Evolutionary conservation across 2,329 filamentous ascomycete species (phyloP).

Genomic region (Pseudofabraea citricarpa): DNA sequence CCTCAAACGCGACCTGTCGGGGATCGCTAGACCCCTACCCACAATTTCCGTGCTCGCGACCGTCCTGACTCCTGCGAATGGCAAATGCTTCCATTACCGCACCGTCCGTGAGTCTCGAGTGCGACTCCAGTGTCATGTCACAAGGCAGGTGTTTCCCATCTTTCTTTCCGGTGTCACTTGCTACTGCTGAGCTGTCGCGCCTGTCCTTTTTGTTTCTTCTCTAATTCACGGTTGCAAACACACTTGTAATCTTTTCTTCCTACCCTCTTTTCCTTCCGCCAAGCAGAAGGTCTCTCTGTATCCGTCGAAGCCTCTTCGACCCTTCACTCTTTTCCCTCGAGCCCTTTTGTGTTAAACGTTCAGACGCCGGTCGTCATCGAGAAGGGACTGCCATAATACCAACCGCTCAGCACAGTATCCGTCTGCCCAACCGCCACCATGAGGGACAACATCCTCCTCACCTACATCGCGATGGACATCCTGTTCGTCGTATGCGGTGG

Average conservation of each 20-base stretch:
- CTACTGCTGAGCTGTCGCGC: conserved; percentile 7
- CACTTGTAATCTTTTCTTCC: conserved; percentile 5
- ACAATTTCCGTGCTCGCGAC: too few relatives aligned
- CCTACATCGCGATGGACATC: conserved; percentile 44
- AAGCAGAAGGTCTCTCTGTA: conserved; percentile 4
- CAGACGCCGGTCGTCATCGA: conserved; percentile 27
- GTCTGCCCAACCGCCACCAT: conserved; percentile 26
- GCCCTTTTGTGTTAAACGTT: conserved; percentile 4
- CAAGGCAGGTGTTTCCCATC: conserved; percentile 16
- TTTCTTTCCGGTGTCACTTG: conserved; percentile 6
- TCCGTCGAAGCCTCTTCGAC: conserved; percentile 3
- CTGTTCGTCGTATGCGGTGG: conserved; percentile 47
- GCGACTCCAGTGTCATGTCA: too few relatives aligned
- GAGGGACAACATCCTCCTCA: conserved; percentile 45
- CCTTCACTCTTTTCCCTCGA: conserved; percentile 9
- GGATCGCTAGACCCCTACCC: too few relatives aligned
- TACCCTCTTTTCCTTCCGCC: conserved; percentile 7
- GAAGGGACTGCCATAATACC: neutral
- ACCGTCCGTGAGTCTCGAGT: too few relatives aligned
- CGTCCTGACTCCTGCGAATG: too few relatives aligned
- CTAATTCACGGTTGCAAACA: conserved; percentile 1
- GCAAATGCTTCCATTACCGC: too few relatives aligned
- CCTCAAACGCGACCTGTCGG: too few relatives aligned
- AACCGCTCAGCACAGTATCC: neutral
- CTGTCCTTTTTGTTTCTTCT: conserved; percentile 11